Evolutionary conservation across 106 monocot genomes (phyloP).

Genomic region (Phalaenopsis equestris): DNA sequence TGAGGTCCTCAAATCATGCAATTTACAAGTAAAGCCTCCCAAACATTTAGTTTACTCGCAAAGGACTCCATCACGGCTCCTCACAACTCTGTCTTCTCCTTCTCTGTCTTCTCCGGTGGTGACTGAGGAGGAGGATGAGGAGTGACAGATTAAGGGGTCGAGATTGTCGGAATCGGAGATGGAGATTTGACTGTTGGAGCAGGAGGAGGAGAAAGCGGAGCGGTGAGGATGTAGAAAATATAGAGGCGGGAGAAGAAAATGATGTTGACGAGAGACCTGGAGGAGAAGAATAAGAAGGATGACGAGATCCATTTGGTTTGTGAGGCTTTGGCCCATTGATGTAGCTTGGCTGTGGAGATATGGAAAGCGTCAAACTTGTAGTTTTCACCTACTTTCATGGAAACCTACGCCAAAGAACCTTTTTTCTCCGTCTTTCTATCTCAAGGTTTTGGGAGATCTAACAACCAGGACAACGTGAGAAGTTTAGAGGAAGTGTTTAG

Average conservation of each 20-base stretch:
- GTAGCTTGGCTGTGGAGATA: not conserved
- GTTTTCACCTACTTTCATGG: not conserved
- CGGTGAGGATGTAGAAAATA: constrained; percentile 34
- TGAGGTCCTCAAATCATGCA: too few relatives aligned
- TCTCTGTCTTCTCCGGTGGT: too few relatives aligned
- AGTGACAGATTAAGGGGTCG: not conserved
- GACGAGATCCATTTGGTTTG: not conserved
- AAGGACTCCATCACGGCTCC: too few relatives aligned
- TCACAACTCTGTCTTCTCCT: too few relatives aligned
- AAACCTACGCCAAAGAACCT: too few relatives aligned
- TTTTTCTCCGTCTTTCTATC: not conserved
- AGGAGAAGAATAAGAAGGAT: not conserved
- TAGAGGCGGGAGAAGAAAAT: constrained; percentile 15
- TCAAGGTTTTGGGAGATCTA: not conserved
- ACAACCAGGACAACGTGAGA: not conserved
- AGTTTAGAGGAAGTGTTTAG: too few relatives aligned
- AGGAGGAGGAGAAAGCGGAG: constrained; percentile 20
- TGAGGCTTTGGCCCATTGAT: not conserved
- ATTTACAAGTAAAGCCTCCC: too few relatives aligned
- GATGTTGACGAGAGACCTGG: constrained; percentile 14
- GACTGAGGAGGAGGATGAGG: not conserved
- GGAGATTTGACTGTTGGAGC: not conserved
- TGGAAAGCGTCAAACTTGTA: too few relatives aligned
- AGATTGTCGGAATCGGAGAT: constrained; percentile 1
- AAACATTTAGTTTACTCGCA: too few relatives aligned